Percentiles rank a stretch among this genome's conserved stretches.
Conservation (phyloP, 331 rosid genomes). For the Pyrus hybrid region DNA sequence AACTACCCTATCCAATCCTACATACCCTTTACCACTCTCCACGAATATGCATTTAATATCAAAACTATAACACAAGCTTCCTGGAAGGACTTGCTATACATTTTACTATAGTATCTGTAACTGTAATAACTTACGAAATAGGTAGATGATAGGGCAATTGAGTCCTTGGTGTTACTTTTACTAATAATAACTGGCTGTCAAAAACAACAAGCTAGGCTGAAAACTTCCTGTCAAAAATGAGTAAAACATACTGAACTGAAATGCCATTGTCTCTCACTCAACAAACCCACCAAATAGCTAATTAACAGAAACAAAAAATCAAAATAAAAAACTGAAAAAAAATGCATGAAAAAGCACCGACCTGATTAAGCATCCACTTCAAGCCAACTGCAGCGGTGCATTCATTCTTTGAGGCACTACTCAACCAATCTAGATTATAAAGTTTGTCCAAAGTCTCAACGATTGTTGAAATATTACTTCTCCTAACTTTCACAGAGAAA, state of each 20-base stretch:
- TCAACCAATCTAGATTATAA: conserved; percentile 83
- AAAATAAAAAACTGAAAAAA: not conserved
- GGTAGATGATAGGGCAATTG: not conserved
- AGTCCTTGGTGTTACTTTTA: not conserved
- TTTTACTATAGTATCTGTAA: not conserved
- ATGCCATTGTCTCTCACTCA: not conserved
- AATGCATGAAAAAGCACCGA: conserved; percentile 2
- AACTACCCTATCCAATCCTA: not conserved
- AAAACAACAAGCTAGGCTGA: not conserved
- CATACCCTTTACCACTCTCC: not conserved
- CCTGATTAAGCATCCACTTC: conserved; percentile 99
- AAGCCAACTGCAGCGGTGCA: conserved; percentile 97
- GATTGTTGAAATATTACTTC: conserved; percentile 76
- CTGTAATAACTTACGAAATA: not conserved
- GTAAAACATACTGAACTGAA: not conserved
- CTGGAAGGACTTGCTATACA: not conserved
- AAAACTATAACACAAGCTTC: not conserved
- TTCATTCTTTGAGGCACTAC: conserved; percentile 94
- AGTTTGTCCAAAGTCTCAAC: conserved; percentile 72
- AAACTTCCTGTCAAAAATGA: not conserved
- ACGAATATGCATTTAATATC: not conserved
- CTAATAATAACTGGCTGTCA: not conserved
- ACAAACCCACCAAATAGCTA: not conserved
- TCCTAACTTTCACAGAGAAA: conserved; percentile 86
- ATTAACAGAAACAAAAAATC: not conserved